Conservation (phyloP, 2,329 filamentous ascomycete genomes). For the Apiospora sp. region DNA sequence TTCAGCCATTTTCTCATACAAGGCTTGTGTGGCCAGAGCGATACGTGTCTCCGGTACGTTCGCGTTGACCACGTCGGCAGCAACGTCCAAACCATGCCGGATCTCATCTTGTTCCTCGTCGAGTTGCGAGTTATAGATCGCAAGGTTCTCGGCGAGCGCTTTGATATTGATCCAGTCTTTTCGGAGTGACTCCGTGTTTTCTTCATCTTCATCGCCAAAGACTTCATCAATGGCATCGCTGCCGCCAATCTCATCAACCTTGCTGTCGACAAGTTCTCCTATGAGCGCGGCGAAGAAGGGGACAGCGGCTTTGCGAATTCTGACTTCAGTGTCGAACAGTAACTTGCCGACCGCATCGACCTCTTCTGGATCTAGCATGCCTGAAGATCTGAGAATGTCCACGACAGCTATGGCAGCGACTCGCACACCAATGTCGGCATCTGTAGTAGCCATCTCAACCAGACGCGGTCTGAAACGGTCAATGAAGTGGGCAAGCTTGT, state of each 20-base stretch:
- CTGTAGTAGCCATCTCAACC: slow-evolving; percentile 90
- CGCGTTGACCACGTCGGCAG: slow-evolving; percentile 66
- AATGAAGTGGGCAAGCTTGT: slow-evolving; percentile 89
- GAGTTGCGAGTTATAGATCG: slow-evolving; percentile 79
- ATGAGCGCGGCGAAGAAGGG: slow-evolving; percentile 91
- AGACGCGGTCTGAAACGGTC: slow-evolving; percentile 88
- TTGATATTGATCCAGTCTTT: slow-evolving; percentile 92
- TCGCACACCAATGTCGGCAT: slow-evolving; percentile 82
- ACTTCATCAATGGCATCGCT: slow-evolving; percentile 78
- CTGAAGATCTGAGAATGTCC: slow-evolving; percentile 81
- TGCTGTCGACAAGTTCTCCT: slow-evolving; percentile 79
- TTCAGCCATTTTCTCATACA: slow-evolving; percentile 84
- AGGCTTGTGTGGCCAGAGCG: slow-evolving; percentile 82
- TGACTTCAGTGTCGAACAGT: slow-evolving; percentile 85
- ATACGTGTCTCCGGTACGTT: slow-evolving; percentile 80
- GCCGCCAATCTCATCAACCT: slow-evolving; percentile 85
- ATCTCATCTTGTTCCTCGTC: slow-evolving; percentile 62
- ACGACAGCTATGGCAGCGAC: slow-evolving; percentile 83
- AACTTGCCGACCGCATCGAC: slow-evolving; percentile 88
- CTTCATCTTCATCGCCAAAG: slow-evolving; percentile 74
- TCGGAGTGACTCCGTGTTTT: slow-evolving; percentile 79
- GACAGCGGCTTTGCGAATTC: slow-evolving; percentile 87
- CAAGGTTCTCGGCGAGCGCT: slow-evolving; percentile 83
- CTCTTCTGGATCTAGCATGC: slow-evolving; percentile 89
- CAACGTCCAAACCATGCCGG: slow-evolving; percentile 56